Evolutionary conservation across 2,329 filamentous ascomycete species (phyloP), one percentile per base, ranked within the genome.

Genomic region (Cephalotrichum gorgonifer): DNA sequence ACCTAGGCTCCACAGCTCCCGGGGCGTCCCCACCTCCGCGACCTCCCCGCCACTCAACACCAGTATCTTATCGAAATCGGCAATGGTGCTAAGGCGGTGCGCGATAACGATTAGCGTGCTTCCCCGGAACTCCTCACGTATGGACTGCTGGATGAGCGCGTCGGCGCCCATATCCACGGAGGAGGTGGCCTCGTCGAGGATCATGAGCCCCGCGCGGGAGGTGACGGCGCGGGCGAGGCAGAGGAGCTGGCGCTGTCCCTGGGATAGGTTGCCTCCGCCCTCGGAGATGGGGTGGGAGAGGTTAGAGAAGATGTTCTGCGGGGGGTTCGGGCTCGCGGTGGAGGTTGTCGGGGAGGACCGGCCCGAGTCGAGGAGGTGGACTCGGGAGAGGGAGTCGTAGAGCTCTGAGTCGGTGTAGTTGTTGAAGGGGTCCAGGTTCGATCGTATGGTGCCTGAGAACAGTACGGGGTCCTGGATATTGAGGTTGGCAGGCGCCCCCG

Each of bases 101-200:
- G 85, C 85, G 60, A 89, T 88, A 17, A 88, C 84, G 17, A 89
- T 64, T 26, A 88, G 67, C 1, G 85, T 88, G 38, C 76, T 77
- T 52, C 78, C 78, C 0, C 72, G 78, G 54, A 88, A 88, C 60
- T 87, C 83, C 57, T 85, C 79, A 22, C 84, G 74, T 55, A 89
- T 88, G 46, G 74, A 80, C 6, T 81, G 75, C 66, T 89, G 85
- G 57, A 89, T 89, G 25, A 87, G 73, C 1, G 74, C 69, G 60
- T 90, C 86, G 0, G 86, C 89, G 38, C 75, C 71, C 81, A 88
- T 87, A 62, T 89, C 86, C 2, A 90, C 85, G 0, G 86, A 85
- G 3, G 78, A 83, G 0, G 86, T 91, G 1, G 86, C 86, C 66
- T 90, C 86, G 60, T 91, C 86, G 1, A 90, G 74, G 2, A 90